Evolutionary conservation across 139 green algal genomes (phyloP).

Genomic region (Zygnema circumcarinatum): DNA sequence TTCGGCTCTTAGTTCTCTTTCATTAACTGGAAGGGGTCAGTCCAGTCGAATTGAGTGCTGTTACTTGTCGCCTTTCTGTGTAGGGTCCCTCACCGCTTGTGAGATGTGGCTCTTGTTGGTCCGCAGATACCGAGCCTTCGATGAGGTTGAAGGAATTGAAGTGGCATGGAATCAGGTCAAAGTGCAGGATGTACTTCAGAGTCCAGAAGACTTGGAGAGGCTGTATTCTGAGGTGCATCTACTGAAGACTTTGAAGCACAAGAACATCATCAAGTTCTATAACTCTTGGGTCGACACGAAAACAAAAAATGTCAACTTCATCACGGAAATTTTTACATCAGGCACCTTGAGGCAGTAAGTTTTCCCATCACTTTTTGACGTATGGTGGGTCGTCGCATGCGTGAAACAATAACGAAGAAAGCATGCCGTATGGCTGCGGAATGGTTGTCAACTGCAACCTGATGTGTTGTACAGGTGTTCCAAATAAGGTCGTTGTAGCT

Average conservation of each 20-base stretch:
- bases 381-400: not conserved
- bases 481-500: no score
- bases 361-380: not conserved
- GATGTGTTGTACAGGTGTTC: no score
- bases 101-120: no score
- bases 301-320: constrained; percentile 94
- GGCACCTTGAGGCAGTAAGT: constrained; percentile 91
- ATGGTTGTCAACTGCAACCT: no score
- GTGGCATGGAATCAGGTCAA: constrained; percentile 98
- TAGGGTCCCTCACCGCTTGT: no score
- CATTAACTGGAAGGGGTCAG: no score
- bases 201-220: constrained; percentile 81
- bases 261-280: constrained; percentile 98
- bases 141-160: constrained; percentile 90
- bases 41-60: no score
- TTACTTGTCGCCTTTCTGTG: no score
- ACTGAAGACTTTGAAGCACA: constrained; percentile 96
- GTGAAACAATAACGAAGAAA: no score
- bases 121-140: constrained; percentile 92
- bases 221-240: constrained; percentile 95
- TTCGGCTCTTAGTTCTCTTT: no score
- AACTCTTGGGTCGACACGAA: constrained; percentile 93
- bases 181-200: constrained; percentile 73
- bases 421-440: no score
- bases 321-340: constrained; percentile 98